These are phyloP conservation scores for Pseudocohnilembus persalinus DNA, from an alignment of 169 alveolate species.

Conservation along the genomic window DNA sequence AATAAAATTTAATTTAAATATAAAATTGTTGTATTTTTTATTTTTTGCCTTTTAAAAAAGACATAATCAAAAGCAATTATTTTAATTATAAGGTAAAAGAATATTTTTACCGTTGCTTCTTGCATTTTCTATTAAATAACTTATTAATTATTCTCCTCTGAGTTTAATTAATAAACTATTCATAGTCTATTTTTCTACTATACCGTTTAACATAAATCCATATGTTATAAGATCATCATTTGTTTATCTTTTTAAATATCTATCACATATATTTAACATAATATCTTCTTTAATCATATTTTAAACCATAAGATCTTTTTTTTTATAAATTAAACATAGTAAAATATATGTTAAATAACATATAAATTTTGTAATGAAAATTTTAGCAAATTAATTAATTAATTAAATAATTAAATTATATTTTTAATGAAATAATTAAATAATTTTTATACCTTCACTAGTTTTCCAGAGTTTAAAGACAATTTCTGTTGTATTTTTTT, in stretches of 20 bases:
- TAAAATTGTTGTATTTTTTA: too few species aligned
- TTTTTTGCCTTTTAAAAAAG: too few species aligned
- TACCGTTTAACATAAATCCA: conserved; percentile 9
- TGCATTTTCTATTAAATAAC: not conserved
- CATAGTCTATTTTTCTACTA: conserved; percentile 6
- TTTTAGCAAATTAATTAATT: too few species aligned
- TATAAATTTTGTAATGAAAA: not conserved
- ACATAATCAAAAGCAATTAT: too few species aligned
- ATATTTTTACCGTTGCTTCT: not conserved
- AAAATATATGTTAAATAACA: not conserved
- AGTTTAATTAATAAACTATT: not conserved
- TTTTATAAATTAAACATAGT: not conserved
- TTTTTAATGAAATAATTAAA: too few species aligned
- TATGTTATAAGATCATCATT: conserved; percentile 7
- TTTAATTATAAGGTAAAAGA: too few species aligned
- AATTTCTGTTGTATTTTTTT: not conserved
- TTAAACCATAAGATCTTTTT: conserved; percentile 3
- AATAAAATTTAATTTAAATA: too few species aligned
- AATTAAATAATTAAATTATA: too few species aligned
- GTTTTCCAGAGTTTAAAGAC: conserved; percentile 4
- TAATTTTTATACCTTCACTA: conserved; percentile 1
- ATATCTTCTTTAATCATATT: conserved; percentile 7
- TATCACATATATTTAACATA: not conserved
- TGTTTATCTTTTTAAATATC: conserved; percentile 2
- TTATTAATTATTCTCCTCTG: conserved; percentile 12